A percentile compares a stretch with the other conserved stretches of the same genome.
phyloP scores from a whole-genome alignment of 148 eudicot genomes.

The Rhododendron molle region DNA sequence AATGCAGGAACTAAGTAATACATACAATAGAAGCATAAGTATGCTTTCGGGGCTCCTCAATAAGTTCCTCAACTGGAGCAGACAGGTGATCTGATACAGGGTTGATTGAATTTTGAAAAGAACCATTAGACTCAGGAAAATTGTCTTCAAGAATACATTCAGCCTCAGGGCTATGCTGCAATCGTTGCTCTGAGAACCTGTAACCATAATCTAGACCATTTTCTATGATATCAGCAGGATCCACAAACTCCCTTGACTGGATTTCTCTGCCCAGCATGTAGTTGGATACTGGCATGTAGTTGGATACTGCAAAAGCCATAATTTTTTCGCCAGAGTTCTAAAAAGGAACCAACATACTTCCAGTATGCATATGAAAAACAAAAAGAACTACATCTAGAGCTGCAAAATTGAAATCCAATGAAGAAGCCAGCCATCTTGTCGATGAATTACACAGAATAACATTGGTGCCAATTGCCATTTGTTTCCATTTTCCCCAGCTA shows the following conservation, averaged over 20 bases:
- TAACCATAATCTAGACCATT: slow-evolving; percentile 28
- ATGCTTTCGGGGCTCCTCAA: slow-evolving; percentile 84
- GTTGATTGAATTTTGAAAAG: slow-evolving; percentile 51
- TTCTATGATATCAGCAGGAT: slow-evolving; percentile 33
- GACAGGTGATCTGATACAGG: slow-evolving; percentile 40
- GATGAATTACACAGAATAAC: not conserved
- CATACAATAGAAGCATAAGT: slow-evolving; percentile 98
- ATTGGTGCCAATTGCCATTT: not conserved
- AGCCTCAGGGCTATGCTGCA: slow-evolving; percentile 54
- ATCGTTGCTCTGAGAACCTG: slow-evolving; percentile 49
- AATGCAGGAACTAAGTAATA: slow-evolving; percentile 9
- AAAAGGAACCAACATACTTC: not conserved
- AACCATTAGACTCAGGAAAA: slow-evolving; percentile 62
- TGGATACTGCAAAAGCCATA: slow-evolving; percentile 45
- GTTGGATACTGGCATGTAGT: slow-evolving; percentile 66
- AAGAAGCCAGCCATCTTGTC: not conserved
- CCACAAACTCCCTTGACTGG: slow-evolving; percentile 50
- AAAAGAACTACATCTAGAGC: not conserved
- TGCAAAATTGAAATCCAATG: not conserved
- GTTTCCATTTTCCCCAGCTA: not conserved
- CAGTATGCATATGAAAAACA: not conserved
- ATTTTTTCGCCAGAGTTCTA: not conserved
- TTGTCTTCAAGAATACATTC: slow-evolving; percentile 46
- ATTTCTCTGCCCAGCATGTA: slow-evolving; percentile 66
- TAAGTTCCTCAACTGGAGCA: slow-evolving; percentile 52